Base-by-base conservation (phyloP, 2,329 filamentous ascomycete species). In the Diaporthe longicolla region DNA sequence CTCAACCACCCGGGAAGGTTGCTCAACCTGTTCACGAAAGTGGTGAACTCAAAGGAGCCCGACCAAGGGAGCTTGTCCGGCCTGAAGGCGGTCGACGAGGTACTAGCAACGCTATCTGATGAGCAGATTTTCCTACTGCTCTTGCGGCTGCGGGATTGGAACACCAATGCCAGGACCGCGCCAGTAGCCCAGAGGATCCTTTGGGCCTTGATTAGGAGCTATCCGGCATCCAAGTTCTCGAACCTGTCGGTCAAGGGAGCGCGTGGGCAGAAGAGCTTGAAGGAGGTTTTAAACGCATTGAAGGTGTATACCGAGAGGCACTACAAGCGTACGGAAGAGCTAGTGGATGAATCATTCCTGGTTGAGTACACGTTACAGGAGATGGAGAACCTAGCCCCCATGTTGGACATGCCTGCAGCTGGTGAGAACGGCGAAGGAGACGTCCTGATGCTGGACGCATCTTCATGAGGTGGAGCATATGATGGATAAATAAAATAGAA, bases 1-100 rank as follows among this genome's bases (percentile, higher is more conserved):
- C 92, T 99, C 74, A 98, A 99, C 82, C 97, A 99, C 80, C 97
- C 97, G 0, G 95, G 93, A 45, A 91, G 96, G 11, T 88, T 99
- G 0, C 91, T 99, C 26, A 89, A 90, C 26, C 88, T 99, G 7
- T 97, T 99, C 84, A 95, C 92, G 54, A 89, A 91, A 4, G 95
- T 98, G 2, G 90, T 96, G 48, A 91, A 91, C 65, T 89, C 87
- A 1, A 87, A 85, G 72, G 84, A 84, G 3, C 89, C 89, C 0
- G 93, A 95, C 70, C 82, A 85, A 57, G 90, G 87, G 63, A 93
- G 91, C 80, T 81, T 94, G 63, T 90, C 87, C 1, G 93, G 93
- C 0, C 82, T 91, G 21, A 87, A 84, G 73, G 90, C 91, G 15
- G 96, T 98, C 11, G 97, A 98, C 78, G 89, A 95, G 69, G 95